Percentiles rank a stretch among this genome's conserved stretches.
Conservation (phyloP, 2,329 filamentous ascomycete genomes). For the Mycosphaerelloides madeirae region DNA sequence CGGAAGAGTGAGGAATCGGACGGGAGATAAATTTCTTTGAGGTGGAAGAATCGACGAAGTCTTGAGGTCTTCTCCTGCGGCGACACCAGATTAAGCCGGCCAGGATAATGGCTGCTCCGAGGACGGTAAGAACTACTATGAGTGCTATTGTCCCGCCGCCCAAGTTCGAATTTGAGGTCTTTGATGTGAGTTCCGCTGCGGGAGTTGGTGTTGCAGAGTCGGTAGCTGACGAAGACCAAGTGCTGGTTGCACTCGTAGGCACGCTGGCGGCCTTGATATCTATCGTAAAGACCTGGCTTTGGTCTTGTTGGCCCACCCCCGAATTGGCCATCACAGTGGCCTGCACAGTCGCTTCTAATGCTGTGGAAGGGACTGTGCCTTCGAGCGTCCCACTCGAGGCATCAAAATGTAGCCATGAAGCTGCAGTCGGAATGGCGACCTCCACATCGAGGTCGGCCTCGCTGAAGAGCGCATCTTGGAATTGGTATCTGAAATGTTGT, state of each 20-base stretch:
- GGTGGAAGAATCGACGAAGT: slow-evolving; percentile 13
- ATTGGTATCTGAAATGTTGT: slow-evolving; percentile 44
- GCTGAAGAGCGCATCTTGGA: slow-evolving; percentile 42
- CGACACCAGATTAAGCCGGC: slow-evolving; percentile 24
- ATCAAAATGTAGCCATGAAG: slow-evolving; percentile 50
- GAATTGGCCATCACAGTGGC: slow-evolving; percentile 42
- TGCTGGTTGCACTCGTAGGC: slow-evolving; percentile 10
- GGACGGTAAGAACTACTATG: slow-evolving; percentile 31
- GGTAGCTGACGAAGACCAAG: slow-evolving; percentile 3
- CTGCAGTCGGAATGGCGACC: slow-evolving; percentile 41
- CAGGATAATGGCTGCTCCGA: slow-evolving; percentile 22
- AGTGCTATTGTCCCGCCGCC: slow-evolving; percentile 30
- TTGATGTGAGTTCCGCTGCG: slow-evolving; percentile 1
- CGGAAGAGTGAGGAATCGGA: slow-evolving; percentile 33
- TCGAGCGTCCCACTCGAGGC: slow-evolving; percentile 39
- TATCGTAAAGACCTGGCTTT: slow-evolving; percentile 45
- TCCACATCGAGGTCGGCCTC: slow-evolving; percentile 39
- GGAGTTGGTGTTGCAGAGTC: slow-evolving; percentile 3
- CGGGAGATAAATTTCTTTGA: slow-evolving; percentile 37
- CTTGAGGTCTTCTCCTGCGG: slow-evolving; percentile 19
- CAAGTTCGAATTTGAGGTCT: slow-evolving; percentile 2
- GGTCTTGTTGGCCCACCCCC: slow-evolving; percentile 20
- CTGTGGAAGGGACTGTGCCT: slow-evolving; percentile 46
- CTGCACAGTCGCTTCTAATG: slow-evolving; percentile 36
- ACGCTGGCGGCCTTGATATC: slow-evolving; percentile 22